These are phyloP conservation scores for Domatiomyces globalis DNA, from an alignment of 2,329 filamentous ascomycete species.

Conservation along the genomic window DNA sequence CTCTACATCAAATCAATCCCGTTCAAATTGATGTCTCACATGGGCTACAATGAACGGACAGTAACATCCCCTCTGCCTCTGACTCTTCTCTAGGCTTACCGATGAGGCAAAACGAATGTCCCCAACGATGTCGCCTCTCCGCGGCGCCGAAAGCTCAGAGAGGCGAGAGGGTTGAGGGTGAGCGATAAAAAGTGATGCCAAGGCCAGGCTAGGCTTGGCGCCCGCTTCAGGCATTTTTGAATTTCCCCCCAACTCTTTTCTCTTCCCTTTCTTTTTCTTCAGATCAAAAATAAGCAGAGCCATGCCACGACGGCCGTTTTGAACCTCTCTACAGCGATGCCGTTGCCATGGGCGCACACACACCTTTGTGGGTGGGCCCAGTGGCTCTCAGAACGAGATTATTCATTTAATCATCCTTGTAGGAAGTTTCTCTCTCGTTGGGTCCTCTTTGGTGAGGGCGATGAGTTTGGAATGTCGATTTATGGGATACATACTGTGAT, in stretches of 20 bases:
- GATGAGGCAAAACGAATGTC: too few species aligned
- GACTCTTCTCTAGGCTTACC: too few species aligned
- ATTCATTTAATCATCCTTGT: slow-evolving; percentile 31
- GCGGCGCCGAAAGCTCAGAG: too few species aligned
- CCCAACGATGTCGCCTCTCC: too few species aligned
- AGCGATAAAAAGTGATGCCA: too few species aligned
- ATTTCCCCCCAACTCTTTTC: not conserved
- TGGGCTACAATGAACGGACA: too few species aligned
- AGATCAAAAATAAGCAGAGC: slow-evolving; percentile 20
- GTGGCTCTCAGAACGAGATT: slow-evolving; percentile 50
- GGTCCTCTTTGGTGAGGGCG: slow-evolving; percentile 57
- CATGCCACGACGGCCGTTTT: slow-evolving; percentile 54
- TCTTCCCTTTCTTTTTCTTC: slow-evolving; percentile 15
- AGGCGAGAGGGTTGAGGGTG: too few species aligned
- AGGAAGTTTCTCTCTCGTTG: slow-evolving; percentile 59
- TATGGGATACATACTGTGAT: slow-evolving; percentile 50
- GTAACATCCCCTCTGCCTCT: too few species aligned
- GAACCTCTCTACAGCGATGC: slow-evolving; percentile 44
- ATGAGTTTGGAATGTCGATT: slow-evolving; percentile 57
- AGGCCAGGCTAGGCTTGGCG: slow-evolving; percentile 2
- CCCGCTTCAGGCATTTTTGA: not conserved
- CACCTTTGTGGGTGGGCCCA: slow-evolving; percentile 27
- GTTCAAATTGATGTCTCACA: too few species aligned
- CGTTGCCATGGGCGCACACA: slow-evolving; percentile 47
- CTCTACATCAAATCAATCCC: too few species aligned